Evolutionary conservation across 768 basidiomycete genomes (phyloP), one percentile per base, ranked within the genome.

Genomic region (Dioszegia hungarica): DNA sequence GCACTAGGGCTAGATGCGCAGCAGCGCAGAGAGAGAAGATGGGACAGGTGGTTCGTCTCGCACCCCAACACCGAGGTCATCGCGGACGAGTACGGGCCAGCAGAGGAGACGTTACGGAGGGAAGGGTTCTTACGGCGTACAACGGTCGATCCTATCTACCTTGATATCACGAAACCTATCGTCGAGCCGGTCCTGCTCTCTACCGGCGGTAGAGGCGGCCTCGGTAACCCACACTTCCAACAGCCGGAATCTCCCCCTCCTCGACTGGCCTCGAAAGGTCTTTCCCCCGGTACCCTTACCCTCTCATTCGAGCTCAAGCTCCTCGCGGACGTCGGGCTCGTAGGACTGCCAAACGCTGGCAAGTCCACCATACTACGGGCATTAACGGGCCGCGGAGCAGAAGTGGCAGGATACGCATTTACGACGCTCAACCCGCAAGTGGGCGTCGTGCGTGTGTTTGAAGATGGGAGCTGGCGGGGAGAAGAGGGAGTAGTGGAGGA

Each of bases 301-400:
- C 81, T 98, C n/a, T 82, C 85, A 19, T 80, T 99, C 14, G 94
- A 95, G 74, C 86, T 99, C 59, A 97, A 97, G 75, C 81, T 94
- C 5, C 80, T 93, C 2, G 91, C 94, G 2, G 94, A 99, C 73
- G 81, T 98, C n/a, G 95, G 90, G 0, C 79, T 99, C 19, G 92
- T 99, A 1, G 95, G 95, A 0, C 85, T 95, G 79, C 95, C 95
- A 6, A 99, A 97, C 65, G 90, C 89, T 0, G 94, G 79, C n/a
- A 79, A 79, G 79, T 93, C 90, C 75, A 98, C 95, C 0, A 77
- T 99, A 1, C 80, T 98, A 3, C 85, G 89, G 19, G 92, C 91
- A 0, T 78, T 98, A 9, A 95, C 93, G 0, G 89, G 88, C 8
- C 86, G 90, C 2, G 81, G 88, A 25, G 87, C 89, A 11, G 87